phyloP scores from a whole-genome alignment of 2,329 filamentous ascomycete genomes.

The Venturia oleaginea region DNA sequence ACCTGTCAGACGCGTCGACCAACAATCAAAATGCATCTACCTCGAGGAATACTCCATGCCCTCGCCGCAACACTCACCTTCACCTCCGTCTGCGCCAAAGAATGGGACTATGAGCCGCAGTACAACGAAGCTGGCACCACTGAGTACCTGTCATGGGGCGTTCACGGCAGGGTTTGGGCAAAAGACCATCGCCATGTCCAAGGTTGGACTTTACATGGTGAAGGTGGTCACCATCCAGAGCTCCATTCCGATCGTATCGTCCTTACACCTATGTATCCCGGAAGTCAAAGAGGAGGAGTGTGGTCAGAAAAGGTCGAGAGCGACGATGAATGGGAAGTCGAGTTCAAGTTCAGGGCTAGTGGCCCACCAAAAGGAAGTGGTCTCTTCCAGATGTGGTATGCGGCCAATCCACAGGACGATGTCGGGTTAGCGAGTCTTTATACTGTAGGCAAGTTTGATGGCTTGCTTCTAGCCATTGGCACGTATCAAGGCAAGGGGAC shows the following conservation, averaged over 20 bases:
- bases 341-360: conserved; percentile 79
- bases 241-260: conserved; percentile 82
- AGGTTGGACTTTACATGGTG: conserved; percentile 46
- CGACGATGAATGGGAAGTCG: conserved; percentile 65
- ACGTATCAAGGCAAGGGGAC: conserved; percentile 75
- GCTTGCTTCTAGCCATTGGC: conserved; percentile 80
- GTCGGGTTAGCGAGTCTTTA: conserved; percentile 68
- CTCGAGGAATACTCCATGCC: background rate
- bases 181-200: conserved; percentile 47
- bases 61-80: background rate
- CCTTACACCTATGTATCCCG: conserved; percentile 79
- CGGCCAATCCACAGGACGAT: conserved; percentile 51
- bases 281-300: conserved; percentile 72
- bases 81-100: background rate
- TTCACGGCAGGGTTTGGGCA: conserved; percentile 58
- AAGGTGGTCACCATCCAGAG: conserved; percentile 47
- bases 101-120: background rate
- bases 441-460: conserved; percentile 76
- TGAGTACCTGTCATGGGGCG: conserved; percentile 69
- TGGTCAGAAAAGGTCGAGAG: conserved; percentile 63
- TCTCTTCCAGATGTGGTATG: conserved; percentile 91
- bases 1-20: background rate
- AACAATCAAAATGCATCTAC: background rate
- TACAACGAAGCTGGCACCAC: conserved; percentile 37
- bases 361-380: conserved; percentile 79